Percentiles rank a stretch among this genome's conserved stretches.
phyloP scores from a whole-genome alignment of 2,329 filamentous ascomycete genomes.

The Arachnomyces sp. region DNA sequence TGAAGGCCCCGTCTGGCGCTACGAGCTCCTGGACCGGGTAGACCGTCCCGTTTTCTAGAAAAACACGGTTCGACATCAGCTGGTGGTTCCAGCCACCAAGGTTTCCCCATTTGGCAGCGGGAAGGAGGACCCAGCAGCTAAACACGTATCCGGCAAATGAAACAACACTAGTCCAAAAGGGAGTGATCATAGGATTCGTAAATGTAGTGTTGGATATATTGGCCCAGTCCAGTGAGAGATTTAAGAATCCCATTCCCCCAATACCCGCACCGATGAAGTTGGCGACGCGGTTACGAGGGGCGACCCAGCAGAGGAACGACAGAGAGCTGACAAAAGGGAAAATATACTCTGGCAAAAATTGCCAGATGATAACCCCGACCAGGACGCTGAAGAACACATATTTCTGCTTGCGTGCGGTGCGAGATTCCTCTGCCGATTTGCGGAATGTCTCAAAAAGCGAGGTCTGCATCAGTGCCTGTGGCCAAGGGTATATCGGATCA shows the following conservation, averaged over 20 bases:
- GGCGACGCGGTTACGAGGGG: constrained; percentile 47
- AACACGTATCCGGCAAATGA: constrained; percentile 49
- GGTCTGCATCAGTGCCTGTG: constrained; percentile 47
- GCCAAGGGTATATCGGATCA: constrained; percentile 50
- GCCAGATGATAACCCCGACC: constrained; percentile 49
- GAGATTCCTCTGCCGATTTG: constrained; percentile 42
- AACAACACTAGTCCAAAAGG: constrained; percentile 53
- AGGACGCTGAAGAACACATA: constrained; percentile 49
- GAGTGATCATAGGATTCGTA: constrained; percentile 41
- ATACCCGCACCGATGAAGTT: constrained; percentile 55
- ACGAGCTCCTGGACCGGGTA: constrained; percentile 39
- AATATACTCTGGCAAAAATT: constrained; percentile 53
- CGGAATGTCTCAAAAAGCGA: constrained; percentile 49
- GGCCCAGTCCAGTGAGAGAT: constrained; percentile 53
- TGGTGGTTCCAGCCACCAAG: constrained; percentile 45
- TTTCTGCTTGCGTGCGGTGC: constrained; percentile 46
- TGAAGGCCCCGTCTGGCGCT: constrained; percentile 39
- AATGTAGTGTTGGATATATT: constrained; percentile 48
- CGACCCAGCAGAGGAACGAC: constrained; percentile 57
- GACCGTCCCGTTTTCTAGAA: constrained; percentile 40
- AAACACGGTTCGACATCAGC: constrained; percentile 52
- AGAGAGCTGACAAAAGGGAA: constrained; percentile 54
- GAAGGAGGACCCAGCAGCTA: constrained; percentile 52
- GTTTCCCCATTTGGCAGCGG: constrained; percentile 51
- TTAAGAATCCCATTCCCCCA: constrained; percentile 56